A percentile compares a stretch with the other conserved stretches of the same genome.
Conservation (phyloP, 164 flowering plant species). For the Vitis rotundifolia region DNA sequence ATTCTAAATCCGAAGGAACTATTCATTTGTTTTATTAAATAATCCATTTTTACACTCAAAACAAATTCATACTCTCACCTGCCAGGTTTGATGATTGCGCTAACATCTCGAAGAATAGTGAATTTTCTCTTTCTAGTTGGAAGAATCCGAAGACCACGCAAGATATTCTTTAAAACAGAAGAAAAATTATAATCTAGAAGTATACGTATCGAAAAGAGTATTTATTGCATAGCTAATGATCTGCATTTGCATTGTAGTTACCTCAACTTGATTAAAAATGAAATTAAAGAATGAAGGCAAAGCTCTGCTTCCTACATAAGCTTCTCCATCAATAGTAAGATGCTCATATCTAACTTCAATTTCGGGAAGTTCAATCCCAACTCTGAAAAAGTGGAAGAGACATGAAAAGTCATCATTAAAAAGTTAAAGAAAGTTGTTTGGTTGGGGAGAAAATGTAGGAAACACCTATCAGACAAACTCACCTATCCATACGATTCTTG, state of each 20-base stretch:
- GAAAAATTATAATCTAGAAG: neutral
- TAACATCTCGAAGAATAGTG: constrained; percentile 63
- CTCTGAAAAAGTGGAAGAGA: constrained; percentile 21
- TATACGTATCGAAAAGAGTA: neutral
- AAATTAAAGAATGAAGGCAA: constrained; percentile 39
- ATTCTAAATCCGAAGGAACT: too few relatives aligned
- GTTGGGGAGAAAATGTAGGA: too few relatives aligned
- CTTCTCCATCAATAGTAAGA: constrained; percentile 37
- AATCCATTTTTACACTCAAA: too few relatives aligned
- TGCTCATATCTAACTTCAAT: constrained; percentile 42
- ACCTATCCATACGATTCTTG: constrained; percentile 66
- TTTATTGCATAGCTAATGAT: neutral
- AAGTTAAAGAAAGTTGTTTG: too few relatives aligned
- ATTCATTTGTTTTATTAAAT: too few relatives aligned
- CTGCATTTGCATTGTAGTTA: neutral
- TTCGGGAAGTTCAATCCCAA: constrained; percentile 39
- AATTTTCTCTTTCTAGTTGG: constrained; percentile 45
- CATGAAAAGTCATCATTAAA: too few relatives aligned
- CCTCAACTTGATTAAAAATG: constrained; percentile 30
- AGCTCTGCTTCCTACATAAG: constrained; percentile 38
- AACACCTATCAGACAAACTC: neutral
- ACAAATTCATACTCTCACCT: constrained; percentile 31
- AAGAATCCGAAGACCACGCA: constrained; percentile 39
- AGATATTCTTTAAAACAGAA: constrained; percentile 31
- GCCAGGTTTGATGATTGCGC: constrained; percentile 68